phyloP scores from a whole-genome alignment of 2,329 filamentous ascomycete species.

The Dactylellina drechsleri region DNA sequence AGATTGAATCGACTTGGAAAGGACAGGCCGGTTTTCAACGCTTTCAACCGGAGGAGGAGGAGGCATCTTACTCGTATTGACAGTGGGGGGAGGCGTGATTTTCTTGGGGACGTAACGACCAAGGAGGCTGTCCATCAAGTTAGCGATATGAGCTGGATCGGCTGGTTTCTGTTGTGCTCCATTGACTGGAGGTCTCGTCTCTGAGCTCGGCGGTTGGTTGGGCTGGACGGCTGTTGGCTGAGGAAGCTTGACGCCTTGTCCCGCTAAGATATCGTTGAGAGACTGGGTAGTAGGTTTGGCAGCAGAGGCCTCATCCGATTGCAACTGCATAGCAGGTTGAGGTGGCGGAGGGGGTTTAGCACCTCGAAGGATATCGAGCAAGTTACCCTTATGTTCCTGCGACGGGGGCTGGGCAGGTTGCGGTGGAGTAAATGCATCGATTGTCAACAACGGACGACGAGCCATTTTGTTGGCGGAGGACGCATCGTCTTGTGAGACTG shows the following conservation, averaged over 20 bases:
- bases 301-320: slow-evolving; percentile 21
- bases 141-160: slow-evolving; percentile 33
- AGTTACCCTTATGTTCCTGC: slow-evolving; percentile 55
- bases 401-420: slow-evolving; percentile 54
- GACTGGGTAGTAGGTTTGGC: slow-evolving; percentile 18
- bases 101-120: slow-evolving; percentile 27
- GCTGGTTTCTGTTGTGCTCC: slow-evolving; percentile 18
- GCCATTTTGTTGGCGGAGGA: slow-evolving; percentile 41
- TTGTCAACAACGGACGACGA: slow-evolving; percentile 50
- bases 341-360: slow-evolving; percentile 52
- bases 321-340: slow-evolving; percentile 44
- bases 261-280: slow-evolving; percentile 34
- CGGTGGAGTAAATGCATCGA: slow-evolving; percentile 53
- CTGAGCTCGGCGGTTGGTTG: neutral
- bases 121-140: slow-evolving; percentile 25
- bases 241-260: slow-evolving; percentile 35
- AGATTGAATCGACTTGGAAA: slow-evolving; percentile 21
- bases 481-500: slow-evolving; percentile 23
- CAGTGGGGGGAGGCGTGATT: slow-evolving; percentile 34
- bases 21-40: slow-evolving; percentile 41
- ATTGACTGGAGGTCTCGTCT: slow-evolving; percentile 24
- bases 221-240: slow-evolving; percentile 4
- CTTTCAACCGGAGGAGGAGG: slow-evolving; percentile 14
- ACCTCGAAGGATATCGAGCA: slow-evolving; percentile 57
- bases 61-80: neutral